Conservation (phyloP, 495 filamentous ascomycete genomes). For the Hyaloscypha finlandica region DNA sequence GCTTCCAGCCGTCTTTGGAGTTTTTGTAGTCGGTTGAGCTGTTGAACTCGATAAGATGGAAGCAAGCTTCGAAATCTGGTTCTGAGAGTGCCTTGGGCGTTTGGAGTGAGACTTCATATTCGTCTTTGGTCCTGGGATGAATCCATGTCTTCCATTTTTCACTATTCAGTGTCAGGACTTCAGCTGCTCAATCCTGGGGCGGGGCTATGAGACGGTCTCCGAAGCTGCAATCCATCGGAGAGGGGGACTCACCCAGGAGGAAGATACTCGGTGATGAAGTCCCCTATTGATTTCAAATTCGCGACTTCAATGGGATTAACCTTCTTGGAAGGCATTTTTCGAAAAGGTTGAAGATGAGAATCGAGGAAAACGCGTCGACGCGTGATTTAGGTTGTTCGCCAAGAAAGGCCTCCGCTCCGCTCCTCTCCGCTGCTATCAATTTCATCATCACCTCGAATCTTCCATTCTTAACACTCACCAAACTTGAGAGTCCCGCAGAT, state of each 20-base stretch:
- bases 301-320: conserved; percentile 42
- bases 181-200: background rate
- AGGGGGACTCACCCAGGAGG: conserved; percentile 38
- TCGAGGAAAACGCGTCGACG: conserved; percentile 5
- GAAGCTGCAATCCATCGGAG: background rate
- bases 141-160: conserved; percentile 42
- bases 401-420: conserved; percentile 3
- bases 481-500: conserved; percentile 28
- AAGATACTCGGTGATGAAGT: conserved; percentile 48
- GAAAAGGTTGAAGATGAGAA: background rate
- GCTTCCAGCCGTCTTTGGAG: conserved; percentile 69
- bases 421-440: conserved; percentile 3
- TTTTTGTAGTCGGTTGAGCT: conserved; percentile 65
- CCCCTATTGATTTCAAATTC: conserved; percentile 45
- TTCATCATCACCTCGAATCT: conserved; percentile 6
- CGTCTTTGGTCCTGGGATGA: conserved; percentile 41
- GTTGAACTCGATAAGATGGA: conserved; percentile 69
- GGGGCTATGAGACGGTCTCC: background rate
- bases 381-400: background rate
- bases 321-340: background rate
- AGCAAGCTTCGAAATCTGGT: conserved; percentile 65
- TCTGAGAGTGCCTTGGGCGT: conserved; percentile 47
- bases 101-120: conserved; percentile 49
- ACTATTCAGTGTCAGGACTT: conserved; percentile 19
- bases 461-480: background rate